A percentile compares a stretch with the other conserved stretches of the same genome.
Conservation (phyloP, 1,284 basidiomycete species). For the Fomitopsis palustris region DNA sequence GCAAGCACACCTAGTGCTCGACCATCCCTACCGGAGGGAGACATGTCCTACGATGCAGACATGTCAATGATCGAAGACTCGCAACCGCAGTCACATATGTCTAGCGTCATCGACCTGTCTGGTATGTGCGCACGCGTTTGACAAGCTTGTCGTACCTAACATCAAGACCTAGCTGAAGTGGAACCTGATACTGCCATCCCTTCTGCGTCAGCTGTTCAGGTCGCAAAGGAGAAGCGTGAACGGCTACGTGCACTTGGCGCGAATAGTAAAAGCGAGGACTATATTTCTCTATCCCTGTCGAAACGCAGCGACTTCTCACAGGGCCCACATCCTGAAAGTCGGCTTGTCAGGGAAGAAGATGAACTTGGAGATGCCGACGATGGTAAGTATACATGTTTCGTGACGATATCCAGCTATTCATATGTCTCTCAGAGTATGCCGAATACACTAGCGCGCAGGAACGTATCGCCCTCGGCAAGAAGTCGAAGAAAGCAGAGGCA, state of each 20-base stretch:
- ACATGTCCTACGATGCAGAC: slow-evolving; percentile 44
- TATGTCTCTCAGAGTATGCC: slow-evolving; percentile 63
- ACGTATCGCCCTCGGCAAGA: slow-evolving; percentile 83
- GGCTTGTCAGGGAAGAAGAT: slow-evolving; percentile 85
- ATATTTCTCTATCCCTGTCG: slow-evolving; percentile 77
- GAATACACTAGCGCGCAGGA: slow-evolving; percentile 90
- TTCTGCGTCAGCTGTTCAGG: slow-evolving; percentile 70
- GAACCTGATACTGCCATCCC: slow-evolving; percentile 55
- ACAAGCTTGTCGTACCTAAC: slow-evolving; percentile 11
- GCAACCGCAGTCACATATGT: slow-evolving; percentile 26
- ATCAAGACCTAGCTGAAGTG: slow-evolving; percentile 10
- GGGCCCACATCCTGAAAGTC: slow-evolving; percentile 88
- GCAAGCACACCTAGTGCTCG: slow-evolving; percentile 70
- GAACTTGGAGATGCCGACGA: slow-evolving; percentile 92
- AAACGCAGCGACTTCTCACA: slow-evolving; percentile 47
- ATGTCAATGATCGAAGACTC: slow-evolving; percentile 48
- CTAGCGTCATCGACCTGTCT: slow-evolving; percentile 31
- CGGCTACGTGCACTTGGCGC: slow-evolving; percentile 45
- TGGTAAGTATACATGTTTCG: slow-evolving; percentile 45
- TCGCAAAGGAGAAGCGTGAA: slow-evolving; percentile 79
- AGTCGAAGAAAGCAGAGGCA: slow-evolving; percentile 76
- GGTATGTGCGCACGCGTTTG: slow-evolving; percentile 29
- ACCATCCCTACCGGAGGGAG: slow-evolving; percentile 33
- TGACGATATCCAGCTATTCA: neutral
- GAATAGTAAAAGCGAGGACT: slow-evolving; percentile 54